Base-by-base conservation (phyloP, 192 early-diverging fungal species). In the Umbelopsis ramanniana region DNA sequence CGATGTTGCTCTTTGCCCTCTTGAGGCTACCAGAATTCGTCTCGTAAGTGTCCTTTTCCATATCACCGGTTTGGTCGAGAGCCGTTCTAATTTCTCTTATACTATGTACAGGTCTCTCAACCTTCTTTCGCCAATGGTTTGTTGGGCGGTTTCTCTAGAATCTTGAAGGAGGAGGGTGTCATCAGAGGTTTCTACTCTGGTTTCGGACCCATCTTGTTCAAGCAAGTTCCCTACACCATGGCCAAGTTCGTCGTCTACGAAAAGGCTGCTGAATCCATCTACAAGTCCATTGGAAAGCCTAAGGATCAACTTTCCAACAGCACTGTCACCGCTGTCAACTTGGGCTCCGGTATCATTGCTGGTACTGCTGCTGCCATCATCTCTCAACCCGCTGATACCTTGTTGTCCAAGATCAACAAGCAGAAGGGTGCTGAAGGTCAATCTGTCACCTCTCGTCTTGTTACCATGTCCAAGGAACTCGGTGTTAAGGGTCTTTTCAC, bases 191-290 rank as follows among this genome's bases (percentile, higher is more conserved):
- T 93, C 79, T 90, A 91, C 82, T 89, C 89, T 78, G 92, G 92
- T 54, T 92, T 93, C 73, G 90, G 88, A 43, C 92, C 92, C 46
- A 89, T 92, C 69, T 80, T 90, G 45, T 88, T 89, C 82, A 92
- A 88, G 82, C 92, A 93, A 77, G 83, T 93, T 66, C 92, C 92
- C 14, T 93, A 93, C 79, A 93, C 92, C 33, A 89, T 93, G 86
- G 85, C 92, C 78, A 93, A 93, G 83, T 93, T 93, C 73, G 87
- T 84, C 53, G 89, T 91, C 68, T 87, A 86, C 68, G 91, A 87
- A 67, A 72, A 60, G 22, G 79, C 84, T 47, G 71, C 79, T 74
- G 86, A 90, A 80, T 52, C 55, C 26, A 78, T 91, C 82, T 82
- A 82, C 78, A 57, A 77, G 26, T 24, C 40, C 21, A 24, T 87